Evolutionary conservation across 2,329 filamentous ascomycete species (phyloP).

Genomic region (Colletotrichum navitas): DNA sequence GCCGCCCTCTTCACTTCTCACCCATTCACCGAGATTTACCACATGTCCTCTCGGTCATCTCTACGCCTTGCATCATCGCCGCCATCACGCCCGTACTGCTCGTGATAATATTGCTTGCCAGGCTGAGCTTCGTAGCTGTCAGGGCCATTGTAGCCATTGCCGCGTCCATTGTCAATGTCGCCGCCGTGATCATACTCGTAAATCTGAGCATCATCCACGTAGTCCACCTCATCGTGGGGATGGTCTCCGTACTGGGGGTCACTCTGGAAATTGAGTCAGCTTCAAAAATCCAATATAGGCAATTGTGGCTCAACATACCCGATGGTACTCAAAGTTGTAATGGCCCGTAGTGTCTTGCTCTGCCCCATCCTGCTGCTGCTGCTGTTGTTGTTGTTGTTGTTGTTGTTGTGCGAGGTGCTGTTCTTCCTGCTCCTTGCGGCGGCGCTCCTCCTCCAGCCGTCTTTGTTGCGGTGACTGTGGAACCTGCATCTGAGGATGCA

Average conservation of each 20-base stretch:
- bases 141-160: constrained; percentile 55
- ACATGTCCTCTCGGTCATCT: constrained; percentile 58
- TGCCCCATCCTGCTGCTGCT: constrained; percentile 58
- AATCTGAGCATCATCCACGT: constrained; percentile 65
- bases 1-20: neutral
- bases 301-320: constrained; percentile 55
- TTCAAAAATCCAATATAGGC: too few relatives aligned
- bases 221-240: constrained; percentile 60
- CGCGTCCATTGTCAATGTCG: constrained; percentile 50
- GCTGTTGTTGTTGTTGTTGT: constrained; percentile 54
- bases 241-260: constrained; percentile 62
- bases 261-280: constrained; percentile 51
- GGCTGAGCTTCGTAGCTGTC: constrained; percentile 54
- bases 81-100: constrained; percentile 50
- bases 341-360: constrained; percentile 61
- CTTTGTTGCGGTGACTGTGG: constrained; percentile 85
- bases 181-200: constrained; percentile 65
- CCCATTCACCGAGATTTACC: constrained; percentile 49
- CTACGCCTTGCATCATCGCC: constrained; percentile 48
- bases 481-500: constrained; percentile 96
- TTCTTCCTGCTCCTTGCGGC: constrained; percentile 63
- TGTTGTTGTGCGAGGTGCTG: constrained; percentile 61
- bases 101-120: constrained; percentile 58
- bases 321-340: constrained; percentile 67
- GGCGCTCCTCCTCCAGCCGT: constrained; percentile 67